Percentiles rank a stretch among this genome's conserved stretches.
phyloP scores from a whole-genome alignment of 75 land plant species.

The Gnetum montanum region DNA sequence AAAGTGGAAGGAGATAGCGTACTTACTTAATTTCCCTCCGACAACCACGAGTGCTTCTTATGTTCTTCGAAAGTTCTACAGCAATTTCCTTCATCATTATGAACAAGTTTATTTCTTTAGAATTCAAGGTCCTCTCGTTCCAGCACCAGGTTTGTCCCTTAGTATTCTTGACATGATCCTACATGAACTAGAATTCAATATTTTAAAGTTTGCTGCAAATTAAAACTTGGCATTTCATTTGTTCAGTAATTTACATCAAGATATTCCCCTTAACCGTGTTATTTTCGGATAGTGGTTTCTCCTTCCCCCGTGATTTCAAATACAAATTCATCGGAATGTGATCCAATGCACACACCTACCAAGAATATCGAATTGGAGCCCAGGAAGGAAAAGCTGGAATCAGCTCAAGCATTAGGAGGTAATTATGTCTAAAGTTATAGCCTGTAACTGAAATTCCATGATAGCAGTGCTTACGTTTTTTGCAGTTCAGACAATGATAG shows the following conservation, averaged over 20 bases:
- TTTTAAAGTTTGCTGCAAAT: not conserved
- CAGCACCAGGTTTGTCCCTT: conserved; percentile 33
- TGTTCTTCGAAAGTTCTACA: conserved; percentile 76
- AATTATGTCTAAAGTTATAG: no score
- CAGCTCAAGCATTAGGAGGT: conserved; percentile 9
- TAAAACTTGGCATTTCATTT: not conserved
- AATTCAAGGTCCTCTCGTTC: conserved; percentile 35
- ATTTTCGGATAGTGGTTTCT: not conserved
- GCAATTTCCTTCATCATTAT: conserved; percentile 55
- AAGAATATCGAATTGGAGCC: not conserved
- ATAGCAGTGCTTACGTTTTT: no score
- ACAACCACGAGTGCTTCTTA: conserved; percentile 95
- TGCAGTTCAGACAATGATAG: no score
- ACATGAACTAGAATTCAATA: not conserved
- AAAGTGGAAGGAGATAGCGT: conserved; percentile 88
- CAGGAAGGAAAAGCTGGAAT: conserved; percentile 5
- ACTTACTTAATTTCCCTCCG: conserved; percentile 57
- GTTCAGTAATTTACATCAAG: not conserved
- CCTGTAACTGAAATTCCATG: no score
- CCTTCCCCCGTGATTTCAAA: conserved; percentile 4
- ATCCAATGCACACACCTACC: not conserved
- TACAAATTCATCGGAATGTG: not conserved
- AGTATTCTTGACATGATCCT: not conserved
- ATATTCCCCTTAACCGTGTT: not conserved
- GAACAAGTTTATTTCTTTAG: conserved; percentile 78